Percentiles rank a stretch among this genome's conserved stretches.
Conservation (phyloP, 2,329 filamentous ascomycete genomes). For the Penicillium sp. region DNA sequence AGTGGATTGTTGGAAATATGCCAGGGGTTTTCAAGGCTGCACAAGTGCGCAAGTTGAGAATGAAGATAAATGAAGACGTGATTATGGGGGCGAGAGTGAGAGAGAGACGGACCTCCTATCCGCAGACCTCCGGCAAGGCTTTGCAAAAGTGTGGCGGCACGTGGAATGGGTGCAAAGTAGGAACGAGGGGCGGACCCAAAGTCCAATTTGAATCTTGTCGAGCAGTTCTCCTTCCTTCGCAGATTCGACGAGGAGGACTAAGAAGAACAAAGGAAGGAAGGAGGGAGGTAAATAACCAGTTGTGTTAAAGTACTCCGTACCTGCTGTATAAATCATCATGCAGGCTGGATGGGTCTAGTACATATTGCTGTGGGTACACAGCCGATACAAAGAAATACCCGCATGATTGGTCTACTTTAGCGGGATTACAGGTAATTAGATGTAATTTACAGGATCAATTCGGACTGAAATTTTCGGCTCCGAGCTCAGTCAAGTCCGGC, state of each 20-base stretch:
- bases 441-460: not conserved
- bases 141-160: conserved; percentile 17
- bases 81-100: not conserved
- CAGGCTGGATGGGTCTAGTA: not conserved
- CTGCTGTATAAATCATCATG: not conserved
- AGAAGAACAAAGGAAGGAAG: not conserved
- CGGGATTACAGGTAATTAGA: not conserved
- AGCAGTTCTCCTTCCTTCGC: not conserved
- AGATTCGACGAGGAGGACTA: not conserved
- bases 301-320: not conserved
- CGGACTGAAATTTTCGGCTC: not conserved
- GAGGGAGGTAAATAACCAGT: not conserved
- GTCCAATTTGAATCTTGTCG: not conserved
- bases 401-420: not conserved
- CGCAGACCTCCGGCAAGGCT: conserved; percentile 20
- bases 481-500: not conserved
- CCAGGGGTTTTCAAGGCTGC: not conserved
- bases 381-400: not conserved
- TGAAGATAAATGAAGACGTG: not conserved
- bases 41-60: not conserved
- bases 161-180: conserved; percentile 15
- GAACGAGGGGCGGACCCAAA: not conserved
- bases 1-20: conserved; percentile 1
- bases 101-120: conserved; percentile 17
- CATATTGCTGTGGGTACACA: not conserved